Evolutionary conservation across 1,139 yeast genomes (phyloP).

Genomic region (Diutina neorugosa): DNA sequence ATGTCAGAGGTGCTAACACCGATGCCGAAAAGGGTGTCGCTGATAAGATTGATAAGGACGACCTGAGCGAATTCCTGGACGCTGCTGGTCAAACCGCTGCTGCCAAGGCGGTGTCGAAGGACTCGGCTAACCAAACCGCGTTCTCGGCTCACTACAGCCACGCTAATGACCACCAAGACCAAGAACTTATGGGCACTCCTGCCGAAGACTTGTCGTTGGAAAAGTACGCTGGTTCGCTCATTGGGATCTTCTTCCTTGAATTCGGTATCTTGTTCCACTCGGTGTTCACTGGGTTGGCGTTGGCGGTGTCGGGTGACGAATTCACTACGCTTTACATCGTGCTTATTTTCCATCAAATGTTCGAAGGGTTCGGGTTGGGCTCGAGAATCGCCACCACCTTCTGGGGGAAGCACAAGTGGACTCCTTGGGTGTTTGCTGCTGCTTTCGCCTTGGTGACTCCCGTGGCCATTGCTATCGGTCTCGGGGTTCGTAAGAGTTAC

Average conservation of each 20-base stretch:
- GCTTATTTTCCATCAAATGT: slow-evolving; percentile 79
- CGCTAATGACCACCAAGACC: slow-evolving; percentile 41
- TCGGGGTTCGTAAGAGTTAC: slow-evolving; percentile 66
- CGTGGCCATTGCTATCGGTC: slow-evolving; percentile 72
- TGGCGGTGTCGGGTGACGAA: slow-evolving; percentile 63
- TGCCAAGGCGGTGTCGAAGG: background rate
- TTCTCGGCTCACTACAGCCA: slow-evolving; percentile 37
- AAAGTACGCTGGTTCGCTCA: slow-evolving; percentile 32
- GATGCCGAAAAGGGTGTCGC: slow-evolving; percentile 14
- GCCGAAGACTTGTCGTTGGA: slow-evolving; percentile 22
- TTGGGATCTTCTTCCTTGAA: slow-evolving; percentile 49
- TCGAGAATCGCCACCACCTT: slow-evolving; percentile 65
- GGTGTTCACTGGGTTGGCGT: slow-evolving; percentile 62
- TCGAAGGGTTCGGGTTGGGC: slow-evolving; percentile 89
- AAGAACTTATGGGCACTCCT: slow-evolving; percentile 29
- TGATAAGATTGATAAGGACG: slow-evolving; percentile 4
- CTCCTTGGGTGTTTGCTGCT: slow-evolving; percentile 48
- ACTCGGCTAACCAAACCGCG: slow-evolving; percentile 4
- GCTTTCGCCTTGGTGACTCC: slow-evolving; percentile 73
- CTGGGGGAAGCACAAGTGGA: slow-evolving; percentile 32
- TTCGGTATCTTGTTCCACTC: slow-evolving; percentile 79
- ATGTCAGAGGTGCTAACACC: slow-evolving; percentile 14
- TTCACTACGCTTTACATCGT: slow-evolving; percentile 70
- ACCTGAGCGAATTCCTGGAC: background rate
- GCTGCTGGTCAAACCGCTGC: background rate